Evolutionary conservation across 768 basidiomycete genomes (phyloP).

Genomic region (Auricularia auricula-judae): DNA sequence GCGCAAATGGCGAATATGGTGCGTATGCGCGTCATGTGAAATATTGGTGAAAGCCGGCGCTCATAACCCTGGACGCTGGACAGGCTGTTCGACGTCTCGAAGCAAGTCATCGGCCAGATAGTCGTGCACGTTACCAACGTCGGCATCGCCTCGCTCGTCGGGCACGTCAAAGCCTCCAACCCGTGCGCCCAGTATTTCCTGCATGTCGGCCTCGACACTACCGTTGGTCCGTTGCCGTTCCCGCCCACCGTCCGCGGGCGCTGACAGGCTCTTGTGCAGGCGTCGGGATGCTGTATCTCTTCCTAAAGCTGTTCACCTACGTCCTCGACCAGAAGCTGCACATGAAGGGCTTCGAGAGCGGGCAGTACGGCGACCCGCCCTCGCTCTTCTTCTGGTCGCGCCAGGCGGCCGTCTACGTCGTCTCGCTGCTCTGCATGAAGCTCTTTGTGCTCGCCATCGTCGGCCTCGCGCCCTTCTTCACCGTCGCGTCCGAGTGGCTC

Average conservation of each 20-base stretch:
- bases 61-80: background rate
- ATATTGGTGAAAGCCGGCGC: background rate
- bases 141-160: conserved; percentile 66
- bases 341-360: conserved; percentile 72
- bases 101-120: conserved; percentile 80
- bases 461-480: conserved; percentile 56
- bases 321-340: conserved; percentile 51
- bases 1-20: conserved; percentile 92
- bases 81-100: conserved; percentile 88
- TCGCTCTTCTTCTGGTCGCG: conserved; percentile 59
- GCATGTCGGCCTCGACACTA: conserved; percentile 86
- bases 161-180: conserved; percentile 58
- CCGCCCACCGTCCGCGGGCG: too few species aligned
- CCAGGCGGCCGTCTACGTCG: conserved; percentile 73
- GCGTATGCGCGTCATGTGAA: conserved; percentile 12
- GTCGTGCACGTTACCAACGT: conserved; percentile 74
- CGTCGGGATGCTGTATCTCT: conserved; percentile 69
- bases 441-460: conserved; percentile 74
- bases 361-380: conserved; percentile 83
- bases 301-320: conserved; percentile 52
- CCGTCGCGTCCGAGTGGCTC: conserved; percentile 75
- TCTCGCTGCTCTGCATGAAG: conserved; percentile 80
- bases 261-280: conserved; percentile 32
- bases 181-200: conserved; percentile 90
- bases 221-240: conserved; percentile 49